phyloP scores from a whole-genome alignment of 768 basidiomycete genomes.

The Kwoniella sp. region DNA sequence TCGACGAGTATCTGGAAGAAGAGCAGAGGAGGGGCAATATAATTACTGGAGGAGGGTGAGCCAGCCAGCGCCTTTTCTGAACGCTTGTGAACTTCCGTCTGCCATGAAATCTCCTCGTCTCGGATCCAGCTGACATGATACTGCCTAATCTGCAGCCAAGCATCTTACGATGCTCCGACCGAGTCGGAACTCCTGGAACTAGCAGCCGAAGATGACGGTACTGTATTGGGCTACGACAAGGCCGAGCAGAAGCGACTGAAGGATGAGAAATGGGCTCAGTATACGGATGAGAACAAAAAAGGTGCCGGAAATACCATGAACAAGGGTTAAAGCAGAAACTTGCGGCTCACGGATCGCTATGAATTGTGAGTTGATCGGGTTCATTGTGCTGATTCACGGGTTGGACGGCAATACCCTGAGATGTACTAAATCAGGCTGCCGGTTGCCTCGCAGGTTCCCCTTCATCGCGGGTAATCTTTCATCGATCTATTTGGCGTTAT shows the following conservation, averaged over 20 bases:
- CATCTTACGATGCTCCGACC: conserved; percentile 68
- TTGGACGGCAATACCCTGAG: too few species aligned
- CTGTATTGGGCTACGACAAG: conserved; percentile 66
- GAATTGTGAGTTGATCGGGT: too few species aligned
- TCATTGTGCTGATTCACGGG: too few species aligned
- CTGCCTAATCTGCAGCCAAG: conserved; percentile 60
- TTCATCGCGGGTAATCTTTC: too few species aligned
- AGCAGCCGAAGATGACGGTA: conserved; percentile 84
- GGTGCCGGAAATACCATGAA: conserved; percentile 99
- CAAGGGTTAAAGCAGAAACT: conserved; percentile 65
- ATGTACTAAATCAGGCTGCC: too few species aligned
- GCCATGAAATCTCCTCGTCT: neutral
- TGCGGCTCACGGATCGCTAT: too few species aligned
- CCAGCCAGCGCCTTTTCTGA: too few species aligned
- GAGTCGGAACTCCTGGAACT: conserved; percentile 74
- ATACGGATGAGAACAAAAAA: conserved; percentile 77
- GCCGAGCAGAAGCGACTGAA: conserved; percentile 75
- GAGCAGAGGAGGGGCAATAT: conserved; percentile 83
- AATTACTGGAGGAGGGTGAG: conserved; percentile 82
- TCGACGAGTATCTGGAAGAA: conserved; percentile 90
- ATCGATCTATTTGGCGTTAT: too few species aligned
- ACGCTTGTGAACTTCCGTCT: too few species aligned
- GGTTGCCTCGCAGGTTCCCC: too few species aligned
- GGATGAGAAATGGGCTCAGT: conserved; percentile 89
- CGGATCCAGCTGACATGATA: neutral